Evolutionary conservation across 805 yeast species (phyloP).

Genomic region (Crinitomyces ghanaensis): DNA sequence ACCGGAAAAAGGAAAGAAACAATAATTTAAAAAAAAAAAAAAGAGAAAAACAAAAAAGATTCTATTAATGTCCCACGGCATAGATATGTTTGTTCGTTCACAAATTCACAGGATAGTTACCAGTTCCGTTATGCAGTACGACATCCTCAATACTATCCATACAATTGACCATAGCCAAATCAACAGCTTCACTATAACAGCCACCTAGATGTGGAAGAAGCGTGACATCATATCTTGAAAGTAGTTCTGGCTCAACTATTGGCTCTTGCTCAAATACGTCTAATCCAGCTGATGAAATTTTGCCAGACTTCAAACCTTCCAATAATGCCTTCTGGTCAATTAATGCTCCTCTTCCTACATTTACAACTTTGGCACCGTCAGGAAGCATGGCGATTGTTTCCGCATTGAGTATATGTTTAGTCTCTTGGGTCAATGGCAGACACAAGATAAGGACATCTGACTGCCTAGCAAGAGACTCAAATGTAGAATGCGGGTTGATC

Average conservation of each 20-base stretch:
- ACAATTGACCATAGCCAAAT: constrained; percentile 37
- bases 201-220: constrained; percentile 66
- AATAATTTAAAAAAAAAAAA: no score
- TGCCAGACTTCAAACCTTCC: constrained; percentile 46
- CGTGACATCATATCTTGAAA: constrained; percentile 49
- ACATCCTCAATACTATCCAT: constrained; percentile 37
- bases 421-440: constrained; percentile 51
- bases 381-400: constrained; percentile 37
- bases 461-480: constrained; percentile 32
- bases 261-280: constrained; percentile 66
- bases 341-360: constrained; percentile 63
- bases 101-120: constrained; percentile 11
- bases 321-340: constrained; percentile 54
- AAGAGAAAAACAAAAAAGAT: no score
- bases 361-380: constrained; percentile 49
- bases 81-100: no score
- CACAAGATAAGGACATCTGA: constrained; percentile 52
- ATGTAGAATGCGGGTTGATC: constrained; percentile 29
- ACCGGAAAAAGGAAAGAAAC: no score
- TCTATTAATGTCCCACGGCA: no score
- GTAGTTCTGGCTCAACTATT: constrained; percentile 35
- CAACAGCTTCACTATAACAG: constrained; percentile 31
- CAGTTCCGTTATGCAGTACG: constrained; percentile 7
- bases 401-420: constrained; percentile 42
- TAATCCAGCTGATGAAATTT: constrained; percentile 52